Percentiles rank a stretch among this genome's conserved stretches.
These are phyloP conservation scores for Salvia hispanica DNA, from an alignment of 257 asterid species.

Conservation along the genomic window DNA sequence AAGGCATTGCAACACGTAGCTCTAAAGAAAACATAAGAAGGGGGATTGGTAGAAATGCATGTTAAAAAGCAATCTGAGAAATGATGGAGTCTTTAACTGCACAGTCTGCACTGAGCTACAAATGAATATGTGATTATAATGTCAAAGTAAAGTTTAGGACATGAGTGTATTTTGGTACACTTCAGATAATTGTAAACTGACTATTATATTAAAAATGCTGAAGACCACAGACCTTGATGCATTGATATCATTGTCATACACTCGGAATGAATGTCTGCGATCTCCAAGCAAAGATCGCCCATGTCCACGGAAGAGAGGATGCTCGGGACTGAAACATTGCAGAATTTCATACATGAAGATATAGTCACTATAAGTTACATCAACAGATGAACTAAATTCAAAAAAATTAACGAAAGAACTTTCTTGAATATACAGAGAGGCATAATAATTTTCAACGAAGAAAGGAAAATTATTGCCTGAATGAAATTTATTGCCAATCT, in stretches of 20 bases:
- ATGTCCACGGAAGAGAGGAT: constrained; percentile 69
- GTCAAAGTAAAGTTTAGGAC: background rate
- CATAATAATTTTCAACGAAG: background rate
- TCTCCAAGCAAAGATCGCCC: constrained; percentile 93
- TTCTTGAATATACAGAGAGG: background rate
- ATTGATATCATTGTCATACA: constrained; percentile 53
- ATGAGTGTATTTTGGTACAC: constrained; percentile 1
- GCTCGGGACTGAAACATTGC: constrained; percentile 68
- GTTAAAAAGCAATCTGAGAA: constrained; percentile 22
- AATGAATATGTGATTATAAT: background rate
- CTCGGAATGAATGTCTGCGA: constrained; percentile 54
- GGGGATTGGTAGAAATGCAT: constrained; percentile 14
- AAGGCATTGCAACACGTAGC: background rate
- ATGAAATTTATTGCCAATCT: background rate
- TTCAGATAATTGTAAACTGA: background rate
- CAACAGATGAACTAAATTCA: constrained; percentile 16
- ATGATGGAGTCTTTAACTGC: constrained; percentile 17
- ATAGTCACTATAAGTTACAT: constrained; percentile 9
- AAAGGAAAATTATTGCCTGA: background rate
- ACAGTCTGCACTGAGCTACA: background rate
- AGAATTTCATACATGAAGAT: background rate
- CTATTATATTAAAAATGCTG: constrained; percentile 13
- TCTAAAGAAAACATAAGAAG: background rate
- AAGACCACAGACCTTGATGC: constrained; percentile 63
- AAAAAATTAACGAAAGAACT: background rate